phyloP scores from a whole-genome alignment of 805 yeast genomes.

The Sugiyamaella lignohabitans region DNA sequence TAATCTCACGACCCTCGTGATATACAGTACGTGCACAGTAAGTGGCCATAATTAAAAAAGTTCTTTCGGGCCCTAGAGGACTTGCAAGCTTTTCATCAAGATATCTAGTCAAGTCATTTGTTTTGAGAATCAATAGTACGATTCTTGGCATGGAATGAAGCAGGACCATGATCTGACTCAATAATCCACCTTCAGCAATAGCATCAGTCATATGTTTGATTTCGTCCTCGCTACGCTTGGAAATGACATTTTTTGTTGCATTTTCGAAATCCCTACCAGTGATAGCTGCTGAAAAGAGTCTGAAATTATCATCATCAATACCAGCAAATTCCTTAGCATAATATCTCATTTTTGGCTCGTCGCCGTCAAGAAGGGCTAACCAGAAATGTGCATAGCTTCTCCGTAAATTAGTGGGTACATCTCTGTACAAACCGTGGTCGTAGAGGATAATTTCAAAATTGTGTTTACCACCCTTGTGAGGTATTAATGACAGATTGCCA shows the following conservation, averaged over 20 bases:
- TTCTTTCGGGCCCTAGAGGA: constrained; percentile 81
- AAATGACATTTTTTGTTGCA: constrained; percentile 53
- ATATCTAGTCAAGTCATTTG: constrained; percentile 87
- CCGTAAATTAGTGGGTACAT: constrained; percentile 69
- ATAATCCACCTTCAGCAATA: constrained; percentile 49
- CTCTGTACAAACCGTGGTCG: constrained; percentile 92
- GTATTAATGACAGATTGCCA: constrained; percentile 83
- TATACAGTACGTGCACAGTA: constrained; percentile 82
- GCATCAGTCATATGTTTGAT: constrained; percentile 59
- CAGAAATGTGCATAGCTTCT: constrained; percentile 85
- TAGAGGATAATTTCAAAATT: constrained; percentile 88
- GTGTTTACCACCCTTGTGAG: constrained; percentile 37
- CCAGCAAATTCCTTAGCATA: constrained; percentile 79
- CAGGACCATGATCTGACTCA: constrained; percentile 72
- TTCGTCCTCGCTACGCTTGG: constrained; percentile 54
- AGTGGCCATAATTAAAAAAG: constrained; percentile 80
- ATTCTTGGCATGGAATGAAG: constrained; percentile 76
- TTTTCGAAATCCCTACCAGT: constrained; percentile 87
- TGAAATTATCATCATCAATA: constrained; percentile 69
- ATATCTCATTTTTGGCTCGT: constrained; percentile 56
- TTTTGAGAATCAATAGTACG: constrained; percentile 79
- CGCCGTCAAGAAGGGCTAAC: constrained; percentile 75
- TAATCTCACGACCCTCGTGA: constrained; percentile 50
- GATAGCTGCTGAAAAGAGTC: constrained; percentile 83
- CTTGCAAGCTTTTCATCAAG: constrained; percentile 76